These are phyloP conservation scores for Suillus ampliporus DNA, from an alignment of 768 basidiomycete species.

Conservation along the genomic window DNA sequence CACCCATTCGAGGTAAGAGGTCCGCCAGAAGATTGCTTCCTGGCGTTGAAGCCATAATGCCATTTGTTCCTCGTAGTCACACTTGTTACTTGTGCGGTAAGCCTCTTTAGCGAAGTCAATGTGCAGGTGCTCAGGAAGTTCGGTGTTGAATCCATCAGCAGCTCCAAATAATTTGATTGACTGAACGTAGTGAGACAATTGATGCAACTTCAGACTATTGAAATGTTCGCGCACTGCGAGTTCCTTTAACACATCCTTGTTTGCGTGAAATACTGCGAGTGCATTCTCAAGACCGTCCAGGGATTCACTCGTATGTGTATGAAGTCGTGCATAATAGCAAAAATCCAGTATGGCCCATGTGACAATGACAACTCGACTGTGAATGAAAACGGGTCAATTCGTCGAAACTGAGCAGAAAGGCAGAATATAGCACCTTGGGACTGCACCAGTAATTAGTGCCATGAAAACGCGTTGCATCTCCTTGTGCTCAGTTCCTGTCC, in stretches of 20 bases:
- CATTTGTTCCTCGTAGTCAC: no score
- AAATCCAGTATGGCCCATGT: conserved; percentile 40
- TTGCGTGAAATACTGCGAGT: conserved; percentile 32
- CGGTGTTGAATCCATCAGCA: conserved; percentile 41
- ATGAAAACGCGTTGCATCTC: conserved; percentile 42
- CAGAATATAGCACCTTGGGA: no score
- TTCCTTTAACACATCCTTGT: conserved; percentile 36
- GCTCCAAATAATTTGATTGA: neutral
- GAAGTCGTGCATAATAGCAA: conserved; percentile 38
- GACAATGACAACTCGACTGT: conserved; percentile 23
- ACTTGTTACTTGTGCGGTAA: no score
- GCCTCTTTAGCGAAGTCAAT: no score
- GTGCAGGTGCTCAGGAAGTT: no score
- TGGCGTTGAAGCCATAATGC: no score
- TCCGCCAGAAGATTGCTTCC: no score
- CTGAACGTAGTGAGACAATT: conserved; percentile 31
- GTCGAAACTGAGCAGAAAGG: no score
- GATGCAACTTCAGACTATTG: conserved; percentile 45
- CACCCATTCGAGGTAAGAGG: no score
- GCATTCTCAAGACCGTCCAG: conserved; percentile 30
- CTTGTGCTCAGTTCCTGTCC: conserved; percentile 51
- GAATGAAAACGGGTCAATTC: no score
- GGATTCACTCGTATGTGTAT: conserved; percentile 30
- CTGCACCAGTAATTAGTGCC: conserved; percentile 32
- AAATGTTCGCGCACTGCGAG: conserved; percentile 36